Base-by-base conservation (phyloP, 352 stramenopile species). In the Globisporangium sylvaticum region DNA sequence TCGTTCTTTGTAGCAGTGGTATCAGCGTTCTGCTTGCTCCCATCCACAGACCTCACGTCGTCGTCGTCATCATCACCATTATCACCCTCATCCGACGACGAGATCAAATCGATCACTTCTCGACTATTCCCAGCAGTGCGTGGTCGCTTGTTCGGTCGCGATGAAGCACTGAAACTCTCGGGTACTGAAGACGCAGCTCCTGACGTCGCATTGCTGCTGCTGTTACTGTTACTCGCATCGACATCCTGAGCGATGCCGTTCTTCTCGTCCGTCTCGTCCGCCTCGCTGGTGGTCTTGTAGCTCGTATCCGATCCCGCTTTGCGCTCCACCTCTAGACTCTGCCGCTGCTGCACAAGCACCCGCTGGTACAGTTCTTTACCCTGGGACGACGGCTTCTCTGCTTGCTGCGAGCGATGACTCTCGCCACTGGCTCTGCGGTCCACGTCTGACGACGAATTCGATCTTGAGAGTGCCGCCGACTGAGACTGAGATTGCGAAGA, bases 31-130 rank as follows among this genome's bases (percentile, higher is more conserved):
- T 50, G 42, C 18, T 46, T 24, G 9, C 25, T 14, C 5, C 60
- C 48, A 37, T 59, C 22, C 20, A n/a, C 61, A 20, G 20, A 29
- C 5, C 27, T 53, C 9, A 12, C 54, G 24, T 62, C 22, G 24
- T 24, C 18, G 3, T 24, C 22, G 12, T 25, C n/a, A 10, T 62
- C 24, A 8, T 46, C 20, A 27, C 58, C 64, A 0, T 65, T 54
- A 1, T 61, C 52, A 9, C 62, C 67, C 7, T 77, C 73, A n/a
- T 79, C 73, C 34, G 72, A 69, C 5, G 72, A 79, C 6, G 73
- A 79, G 25, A 79, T 79, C 54, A 79, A 58, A 63, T 77, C 73
- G 29, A 79, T 79, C 20, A 79, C 53, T n/a, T 69, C 70, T 7
- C 37, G 55, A 2, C 32, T 24, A 24, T 9, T 20, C 0, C 18